Percentiles rank a stretch among this genome's conserved stretches.
Evolutionary conservation across 139 green algal species (phyloP).

Genomic region (Chlamydomonas incerta): DNA sequence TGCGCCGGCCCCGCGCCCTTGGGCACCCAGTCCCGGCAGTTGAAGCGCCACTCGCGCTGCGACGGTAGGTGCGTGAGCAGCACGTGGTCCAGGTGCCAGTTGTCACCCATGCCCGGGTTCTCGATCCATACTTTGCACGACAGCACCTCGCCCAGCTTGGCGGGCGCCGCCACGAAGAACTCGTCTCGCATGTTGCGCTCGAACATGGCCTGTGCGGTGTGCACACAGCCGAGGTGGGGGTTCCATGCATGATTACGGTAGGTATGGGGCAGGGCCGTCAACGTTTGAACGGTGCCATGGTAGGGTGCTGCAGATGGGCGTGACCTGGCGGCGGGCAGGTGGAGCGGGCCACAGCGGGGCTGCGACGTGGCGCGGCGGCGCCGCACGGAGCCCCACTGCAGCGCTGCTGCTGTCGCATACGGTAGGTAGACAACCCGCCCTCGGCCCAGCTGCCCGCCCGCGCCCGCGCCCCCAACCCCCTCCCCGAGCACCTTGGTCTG

Average conservation of each 20-base stretch:
- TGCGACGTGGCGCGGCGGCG: too few species aligned
- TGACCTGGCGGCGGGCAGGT: too few species aligned
- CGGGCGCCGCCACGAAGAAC: slow-evolving; percentile 26
- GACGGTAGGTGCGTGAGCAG: slow-evolving; percentile 47
- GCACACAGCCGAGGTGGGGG: background rate
- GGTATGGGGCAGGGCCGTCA: too few species aligned
- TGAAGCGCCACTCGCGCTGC: slow-evolving; percentile 55
- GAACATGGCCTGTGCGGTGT: slow-evolving; percentile 46
- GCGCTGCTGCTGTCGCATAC: too few species aligned
- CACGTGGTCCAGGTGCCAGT: slow-evolving; percentile 55
- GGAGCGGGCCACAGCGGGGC: too few species aligned
- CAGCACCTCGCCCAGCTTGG: slow-evolving; percentile 25
- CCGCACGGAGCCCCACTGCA: too few species aligned
- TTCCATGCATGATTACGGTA: too few species aligned
- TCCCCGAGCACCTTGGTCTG: slow-evolving; percentile 47
- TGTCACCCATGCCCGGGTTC: slow-evolving; percentile 41
- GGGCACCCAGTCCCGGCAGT: slow-evolving; percentile 52
- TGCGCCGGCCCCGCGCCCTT: slow-evolving; percentile 34
- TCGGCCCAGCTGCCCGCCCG: too few species aligned
- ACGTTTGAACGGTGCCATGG: too few species aligned
- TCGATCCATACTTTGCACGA: slow-evolving; percentile 45
- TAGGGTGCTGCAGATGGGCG: too few species aligned
- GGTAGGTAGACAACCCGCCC: too few species aligned
- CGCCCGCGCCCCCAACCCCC: too few species aligned
- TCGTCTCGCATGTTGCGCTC: slow-evolving; percentile 39